These are phyloP conservation scores for Colletotrichum endophyticum DNA, from an alignment of 2,329 filamentous ascomycete species.

Conservation along the genomic window DNA sequence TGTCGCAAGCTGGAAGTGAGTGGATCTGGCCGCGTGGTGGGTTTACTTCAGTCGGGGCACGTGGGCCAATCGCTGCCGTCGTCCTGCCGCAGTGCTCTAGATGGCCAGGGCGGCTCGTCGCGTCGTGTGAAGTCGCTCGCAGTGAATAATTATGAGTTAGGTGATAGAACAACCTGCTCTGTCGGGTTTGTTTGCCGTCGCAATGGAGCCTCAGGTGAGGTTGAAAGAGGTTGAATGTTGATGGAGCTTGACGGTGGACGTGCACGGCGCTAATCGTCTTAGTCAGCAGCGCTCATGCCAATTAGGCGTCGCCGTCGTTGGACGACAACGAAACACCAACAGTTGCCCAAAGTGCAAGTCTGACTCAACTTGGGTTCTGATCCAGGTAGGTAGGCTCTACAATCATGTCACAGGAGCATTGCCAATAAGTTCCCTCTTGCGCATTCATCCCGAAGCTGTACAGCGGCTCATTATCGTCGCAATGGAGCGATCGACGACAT, in stretches of 20 bases:
- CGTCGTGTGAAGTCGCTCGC: background rate
- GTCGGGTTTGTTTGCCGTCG: slow-evolving; percentile 7
- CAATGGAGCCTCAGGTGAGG: background rate
- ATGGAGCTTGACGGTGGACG: slow-evolving; percentile 3
- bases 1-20: background rate
- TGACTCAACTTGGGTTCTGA: background rate
- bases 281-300: background rate
- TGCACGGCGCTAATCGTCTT: background rate
- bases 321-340: background rate
- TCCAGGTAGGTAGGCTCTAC: background rate
- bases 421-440: background rate
- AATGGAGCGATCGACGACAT: background rate
- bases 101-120: background rate
- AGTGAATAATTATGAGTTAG: background rate
- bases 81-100: background rate
- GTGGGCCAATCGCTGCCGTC: background rate
- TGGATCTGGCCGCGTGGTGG: slow-evolving; percentile 10
- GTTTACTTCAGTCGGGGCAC: background rate
- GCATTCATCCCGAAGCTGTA: too few species aligned
- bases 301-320: background rate
- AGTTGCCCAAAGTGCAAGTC: background rate
- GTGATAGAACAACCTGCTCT: background rate
- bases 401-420: background rate
- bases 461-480: too few species aligned
- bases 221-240: slow-evolving; percentile 19